phyloP scores from a whole-genome alignment of 495 filamentous ascomycete species.

The Friedmanniomyces simplex region DNA sequence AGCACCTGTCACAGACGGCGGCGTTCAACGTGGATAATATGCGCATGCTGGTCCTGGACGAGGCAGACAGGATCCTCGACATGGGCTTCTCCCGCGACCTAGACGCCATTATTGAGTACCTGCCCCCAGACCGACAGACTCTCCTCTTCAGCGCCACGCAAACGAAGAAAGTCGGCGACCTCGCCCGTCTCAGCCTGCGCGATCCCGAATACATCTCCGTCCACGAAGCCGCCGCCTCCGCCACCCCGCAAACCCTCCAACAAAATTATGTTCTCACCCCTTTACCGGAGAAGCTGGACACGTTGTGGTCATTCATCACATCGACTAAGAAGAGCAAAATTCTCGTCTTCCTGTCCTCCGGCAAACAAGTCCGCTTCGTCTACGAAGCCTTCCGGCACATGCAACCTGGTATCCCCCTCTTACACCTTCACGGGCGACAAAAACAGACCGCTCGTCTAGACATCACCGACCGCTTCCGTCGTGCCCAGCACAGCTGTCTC shows the following conservation, averaged over 20 bases:
- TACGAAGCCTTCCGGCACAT: constrained; percentile 88
- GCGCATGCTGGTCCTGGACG: constrained; percentile 87
- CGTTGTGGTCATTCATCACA: constrained; percentile 82
- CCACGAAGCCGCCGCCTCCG: constrained; percentile 68
- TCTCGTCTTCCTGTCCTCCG: constrained; percentile 84
- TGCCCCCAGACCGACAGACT: constrained; percentile 80
- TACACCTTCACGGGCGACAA: constrained; percentile 90
- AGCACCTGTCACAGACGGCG: constrained; percentile 92
- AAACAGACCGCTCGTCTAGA: constrained; percentile 82
- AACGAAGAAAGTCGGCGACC: constrained; percentile 83
- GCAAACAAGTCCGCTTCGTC: constrained; percentile 92
- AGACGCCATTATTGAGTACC: constrained; percentile 87
- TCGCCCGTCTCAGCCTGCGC: constrained; percentile 75
- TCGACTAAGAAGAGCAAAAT: constrained; percentile 85
- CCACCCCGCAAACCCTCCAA: constrained; percentile 74
- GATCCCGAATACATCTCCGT: constrained; percentile 93
- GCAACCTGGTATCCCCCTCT: constrained; percentile 88
- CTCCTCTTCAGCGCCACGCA: constrained; percentile 94
- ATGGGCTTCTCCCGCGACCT: constrained; percentile 91
- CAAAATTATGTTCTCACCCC: constrained; percentile 86
- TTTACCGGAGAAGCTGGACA: constrained; percentile 77
- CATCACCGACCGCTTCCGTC: constrained; percentile 70
- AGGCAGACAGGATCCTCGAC: constrained; percentile 94
- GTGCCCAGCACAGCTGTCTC: constrained; percentile 69
- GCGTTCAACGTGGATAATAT: constrained; percentile 82